Base-by-base conservation (phyloP, 176 grass and related monocot species). In the Aegilops umbellulata region DNA sequence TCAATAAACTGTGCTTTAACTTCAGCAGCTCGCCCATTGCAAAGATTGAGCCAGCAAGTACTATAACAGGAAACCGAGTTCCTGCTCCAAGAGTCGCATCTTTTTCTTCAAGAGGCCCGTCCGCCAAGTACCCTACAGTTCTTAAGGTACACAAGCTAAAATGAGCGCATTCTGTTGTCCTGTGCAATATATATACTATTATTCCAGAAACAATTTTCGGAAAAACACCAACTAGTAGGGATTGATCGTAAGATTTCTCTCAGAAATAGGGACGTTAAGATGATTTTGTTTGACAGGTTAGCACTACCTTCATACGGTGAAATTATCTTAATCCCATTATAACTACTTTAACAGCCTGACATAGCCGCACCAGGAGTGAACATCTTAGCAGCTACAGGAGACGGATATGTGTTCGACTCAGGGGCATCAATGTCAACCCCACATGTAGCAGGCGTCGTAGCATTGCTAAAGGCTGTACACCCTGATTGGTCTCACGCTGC, bases 401-500 rank as follows among this genome's bases (percentile, higher is more conserved):
- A 88, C 17, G n/a, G 9, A 8, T 91, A 88, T 60, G 15, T 0
- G 35, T 85, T 91, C 32, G 2, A 8, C 0, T 88, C 86, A 27
- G 90, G 90, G 46, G 82, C 64, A 3, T 91, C 90, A 58, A 80
- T 77, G 62, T 83, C 90, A 77, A 57, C 77, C 51, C 90, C 90
- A 4, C 90, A 88, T 85, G 86, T 85, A 49, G 83, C 90, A 16
- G 82, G 90, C n/a, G 14, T 88, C 0, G 63, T 88, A 30, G 82
- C 70, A 42, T 78, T 91, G 86, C 77, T 91, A 55, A 91, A 91
- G 66, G 60, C 69, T 36, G 22, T 85, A 6, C 90, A 88, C 49
- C 82, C 90, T 30, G 20, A 88, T 19, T 92, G 86, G 77, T 92
- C 90, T 79, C 90, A 65, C 22, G 77, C 82, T 58, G 86, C 86